Base-by-base conservation (phyloP, 2,329 filamentous ascomycete genomes). In the Cladophialophora immunda region DNA sequence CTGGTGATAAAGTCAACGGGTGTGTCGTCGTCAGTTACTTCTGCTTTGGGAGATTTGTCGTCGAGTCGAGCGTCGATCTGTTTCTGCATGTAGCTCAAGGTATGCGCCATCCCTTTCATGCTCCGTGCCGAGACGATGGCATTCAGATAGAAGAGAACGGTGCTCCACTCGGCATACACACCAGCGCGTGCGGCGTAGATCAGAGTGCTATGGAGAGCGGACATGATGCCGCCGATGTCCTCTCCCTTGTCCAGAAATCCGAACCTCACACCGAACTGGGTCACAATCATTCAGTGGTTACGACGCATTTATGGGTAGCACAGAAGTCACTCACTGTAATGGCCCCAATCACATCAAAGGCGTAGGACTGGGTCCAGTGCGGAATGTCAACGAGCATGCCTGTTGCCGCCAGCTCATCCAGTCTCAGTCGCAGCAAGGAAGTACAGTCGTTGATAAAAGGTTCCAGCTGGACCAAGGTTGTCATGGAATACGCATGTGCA, bases 321-420 rank as follows among this genome's bases (percentile, higher is more conserved):
- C 30, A 32, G 30, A 4, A 4, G 30, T 5, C 30, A 32, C 30
- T 32, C 30, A 32, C 30, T 2, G 70, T 76, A 2, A 76, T 71
- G 52, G 75, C 72, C 7, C 75, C 76, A 9, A 76, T 58, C 9
- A 75, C 73, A 38, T 78, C 76, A 47, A 76, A 78, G n/a, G 76
- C 74, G 59, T 75, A 72, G 64, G 76, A 80, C 59, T 76, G 80
- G 60, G 82, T 77, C 75, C 76, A 80, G 17, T 74, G 58, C 22
- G 78, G 75, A 3, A 82, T 75, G 13, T 79, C 64, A 17, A 66
- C 17, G 13, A 36, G 4, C 50, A 58, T n/a, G 13, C 57, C 62
- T 19, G 30, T 5, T 5, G 9, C 9, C 4, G 4, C 9, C 30
- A 32, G 4, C 30, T 32, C 30, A 9, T 32, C 30, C 4, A 32